A percentile compares a stretch with the other conserved stretches of the same genome.
These are phyloP conservation scores for Daphne laureola DNA, from an alignment of 441 rosid species.

Conservation along the genomic window DNA sequence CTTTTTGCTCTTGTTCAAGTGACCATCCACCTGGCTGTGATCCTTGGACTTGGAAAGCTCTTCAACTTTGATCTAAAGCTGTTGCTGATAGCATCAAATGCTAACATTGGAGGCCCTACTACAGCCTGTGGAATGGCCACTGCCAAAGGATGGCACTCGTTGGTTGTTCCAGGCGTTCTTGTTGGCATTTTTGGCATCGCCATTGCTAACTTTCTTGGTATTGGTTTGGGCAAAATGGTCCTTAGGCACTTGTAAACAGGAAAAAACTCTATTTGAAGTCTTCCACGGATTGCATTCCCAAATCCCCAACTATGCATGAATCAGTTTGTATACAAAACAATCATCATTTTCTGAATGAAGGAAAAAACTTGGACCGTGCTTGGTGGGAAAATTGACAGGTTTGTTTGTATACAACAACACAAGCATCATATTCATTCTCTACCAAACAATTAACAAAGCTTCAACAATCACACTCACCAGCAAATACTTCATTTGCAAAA, in stretches of 20 bases:
- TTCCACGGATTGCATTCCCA: too few relatives aligned
- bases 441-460: too few relatives aligned
- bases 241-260: slow-evolving; percentile 48
- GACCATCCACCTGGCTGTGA: slow-evolving; percentile 44
- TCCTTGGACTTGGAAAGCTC: slow-evolving; percentile 56
- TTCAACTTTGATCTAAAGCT: slow-evolving; percentile 47
- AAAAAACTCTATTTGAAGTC: not conserved
- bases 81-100: slow-evolving; percentile 72
- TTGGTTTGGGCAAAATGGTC: slow-evolving; percentile 55
- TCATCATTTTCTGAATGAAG: too few relatives aligned
- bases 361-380: too few relatives aligned
- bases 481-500: too few relatives aligned
- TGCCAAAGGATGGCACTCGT: slow-evolving; percentile 72
- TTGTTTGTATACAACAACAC: too few relatives aligned
- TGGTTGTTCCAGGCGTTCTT: slow-evolving; percentile 68
- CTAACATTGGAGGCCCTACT: slow-evolving; percentile 79
- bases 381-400: too few relatives aligned
- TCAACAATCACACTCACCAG: too few relatives aligned
- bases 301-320: too few relatives aligned
- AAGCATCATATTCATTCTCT: too few relatives aligned
- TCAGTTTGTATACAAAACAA: too few relatives aligned
- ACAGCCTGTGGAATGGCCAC: slow-evolving; percentile 91
- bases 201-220: slow-evolving; percentile 72
- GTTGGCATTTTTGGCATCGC: slow-evolving; percentile 68
- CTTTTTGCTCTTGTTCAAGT: slow-evolving; percentile 69